Conservation (phyloP, 2,329 filamentous ascomycete genomes). For the Trichoderma guizhouense region DNA sequence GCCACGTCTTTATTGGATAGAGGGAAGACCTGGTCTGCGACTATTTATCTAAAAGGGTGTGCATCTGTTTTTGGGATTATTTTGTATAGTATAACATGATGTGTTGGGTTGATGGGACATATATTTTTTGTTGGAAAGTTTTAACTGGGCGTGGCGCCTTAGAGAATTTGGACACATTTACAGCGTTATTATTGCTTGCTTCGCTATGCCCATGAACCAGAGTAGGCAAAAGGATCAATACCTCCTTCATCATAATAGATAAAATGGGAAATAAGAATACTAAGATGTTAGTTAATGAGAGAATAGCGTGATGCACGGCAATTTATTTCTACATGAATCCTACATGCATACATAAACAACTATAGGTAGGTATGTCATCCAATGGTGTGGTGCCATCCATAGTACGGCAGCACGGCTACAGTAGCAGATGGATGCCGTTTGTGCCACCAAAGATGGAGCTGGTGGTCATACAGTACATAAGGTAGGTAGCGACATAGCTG, state of each 20-base stretch:
- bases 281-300: not conserved
- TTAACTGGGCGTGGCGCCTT: not conserved
- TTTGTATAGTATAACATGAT: not conserved
- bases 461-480: not conserved
- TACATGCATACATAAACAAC: not conserved
- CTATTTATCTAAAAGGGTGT: not conserved
- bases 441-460: not conserved
- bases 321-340: not conserved
- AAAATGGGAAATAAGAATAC: not conserved
- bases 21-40: not conserved
- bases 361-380: too few relatives aligned
- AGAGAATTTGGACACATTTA: constrained; percentile 1
- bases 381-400: not conserved
- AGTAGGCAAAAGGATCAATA: not conserved
- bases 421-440: not conserved
- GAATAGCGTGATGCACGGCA: not conserved
- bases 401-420: not conserved
- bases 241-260: not conserved
- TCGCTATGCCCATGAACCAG: not conserved
- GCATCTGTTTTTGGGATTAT: not conserved
- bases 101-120: not conserved
- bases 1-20: not conserved
- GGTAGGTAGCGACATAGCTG: not conserved
- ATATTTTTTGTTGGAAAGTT: not conserved
- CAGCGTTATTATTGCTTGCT: not conserved